phyloP scores from a whole-genome alignment of 768 basidiomycete species.

The Wakefieldia striispora region DNA sequence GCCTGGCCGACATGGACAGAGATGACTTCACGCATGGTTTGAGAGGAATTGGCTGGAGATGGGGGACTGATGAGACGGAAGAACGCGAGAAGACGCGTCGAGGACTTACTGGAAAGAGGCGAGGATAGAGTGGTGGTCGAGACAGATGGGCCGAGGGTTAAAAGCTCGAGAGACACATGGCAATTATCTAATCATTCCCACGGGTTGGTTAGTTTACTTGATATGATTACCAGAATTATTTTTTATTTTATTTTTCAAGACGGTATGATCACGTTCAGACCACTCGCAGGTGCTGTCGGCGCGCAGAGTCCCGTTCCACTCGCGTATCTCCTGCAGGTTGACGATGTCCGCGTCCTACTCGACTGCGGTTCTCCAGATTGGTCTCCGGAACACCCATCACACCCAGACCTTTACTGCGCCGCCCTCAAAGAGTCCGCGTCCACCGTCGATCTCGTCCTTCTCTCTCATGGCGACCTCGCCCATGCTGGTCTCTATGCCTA shows the following conservation, averaged over 20 bases:
- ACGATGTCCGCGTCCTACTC: slow-evolving; percentile 89
- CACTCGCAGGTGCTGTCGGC: slow-evolving; percentile 81
- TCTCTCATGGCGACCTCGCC: slow-evolving; percentile 89
- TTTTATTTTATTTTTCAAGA: neutral
- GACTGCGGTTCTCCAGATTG: slow-evolving; percentile 94
- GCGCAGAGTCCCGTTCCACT: slow-evolving; percentile 62
- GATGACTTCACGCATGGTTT: slow-evolving; percentile 92
- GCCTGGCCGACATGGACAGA: slow-evolving; percentile 99
- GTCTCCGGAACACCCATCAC: slow-evolving; percentile 52
- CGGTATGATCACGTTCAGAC: slow-evolving; percentile 95
- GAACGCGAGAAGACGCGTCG: slow-evolving; percentile 31
- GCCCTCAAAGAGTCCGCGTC: slow-evolving; percentile 75
- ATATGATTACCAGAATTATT: neutral
- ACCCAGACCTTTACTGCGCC: slow-evolving; percentile 53
- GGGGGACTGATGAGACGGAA: neutral
- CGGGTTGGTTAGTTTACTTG: slow-evolving; percentile 15
- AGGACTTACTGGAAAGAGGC: slow-evolving; percentile 28
- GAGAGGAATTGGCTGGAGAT: slow-evolving; percentile 9
- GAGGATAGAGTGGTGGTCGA: slow-evolving; percentile 28
- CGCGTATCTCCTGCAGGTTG: slow-evolving; percentile 87
- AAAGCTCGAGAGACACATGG: slow-evolving; percentile 37
- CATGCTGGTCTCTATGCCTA: slow-evolving; percentile 94
- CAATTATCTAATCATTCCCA: slow-evolving; percentile 34
- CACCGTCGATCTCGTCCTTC: slow-evolving; percentile 82
- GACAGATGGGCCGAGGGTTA: slow-evolving; percentile 39